Evolutionary conservation across 352 stramenopile species (phyloP), one percentile per base, ranked within the genome.

Genomic region (Elongisporangium senticosum): DNA sequence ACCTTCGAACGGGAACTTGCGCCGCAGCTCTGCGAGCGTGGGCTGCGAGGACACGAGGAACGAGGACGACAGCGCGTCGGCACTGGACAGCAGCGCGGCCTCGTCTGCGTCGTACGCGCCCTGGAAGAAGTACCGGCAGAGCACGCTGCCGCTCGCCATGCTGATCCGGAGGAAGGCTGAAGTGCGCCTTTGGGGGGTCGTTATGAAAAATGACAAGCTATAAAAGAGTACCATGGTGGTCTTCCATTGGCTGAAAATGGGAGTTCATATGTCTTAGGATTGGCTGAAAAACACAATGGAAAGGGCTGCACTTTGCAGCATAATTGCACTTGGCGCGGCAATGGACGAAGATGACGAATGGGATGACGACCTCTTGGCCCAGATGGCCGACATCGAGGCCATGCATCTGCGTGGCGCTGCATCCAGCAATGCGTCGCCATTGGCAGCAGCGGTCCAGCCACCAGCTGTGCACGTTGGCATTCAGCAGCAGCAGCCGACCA

Each of bases 91-190:
- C n/a, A 75, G 59, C 5, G 69, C 65, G 21, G 59, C 55, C 6
- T n/a, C 47, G 10, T 24, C 24, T 13, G 51, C 65, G 13, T 56
- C 40, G 37, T 63, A 61, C 20, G 75, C 69, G 6, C 68, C 74
- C 56, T 90, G 83, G 74, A 93, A 91, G 59, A 93, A 93, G 67
- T 93, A 93, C 59, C 76, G 81, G 54, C 83, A 93, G 56, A 93
- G 72, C 64, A 93, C 83, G 56, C 69, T 63, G 61, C 63, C 28
- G 28, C 28, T 39, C 28, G 28, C 28, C 33, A 43, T 43, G 33
- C 33, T 43, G 33, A 43, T 43, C 33, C 26, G 5, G 1, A 26
- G 23, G 26, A 13, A 11, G 26, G 26, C 26, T 43, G 33, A 43
- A 43, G 33, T 17, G 7, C 33, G 33, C 13, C 33, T 17, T 17